A percentile compares a stretch with the other conserved stretches of the same genome.
Evolutionary conservation across 1,284 basidiomycete genomes (phyloP).

Genomic region (Porphyrellus sp.): DNA sequence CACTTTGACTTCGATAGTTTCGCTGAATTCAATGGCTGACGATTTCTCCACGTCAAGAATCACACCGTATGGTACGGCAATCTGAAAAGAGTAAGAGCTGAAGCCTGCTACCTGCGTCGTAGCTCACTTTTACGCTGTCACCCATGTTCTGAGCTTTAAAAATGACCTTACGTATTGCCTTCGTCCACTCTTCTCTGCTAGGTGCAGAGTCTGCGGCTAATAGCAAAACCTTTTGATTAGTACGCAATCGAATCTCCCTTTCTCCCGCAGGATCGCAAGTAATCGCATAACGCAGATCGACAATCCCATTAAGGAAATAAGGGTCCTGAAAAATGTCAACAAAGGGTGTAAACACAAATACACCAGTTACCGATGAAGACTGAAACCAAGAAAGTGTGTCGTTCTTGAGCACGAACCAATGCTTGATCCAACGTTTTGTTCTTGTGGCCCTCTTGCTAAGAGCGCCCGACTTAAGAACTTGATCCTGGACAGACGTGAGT

Average conservation of each 20-base stretch:
- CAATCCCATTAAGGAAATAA: constrained; percentile 94
- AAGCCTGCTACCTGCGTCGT: not conserved
- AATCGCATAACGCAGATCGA: constrained; percentile 90
- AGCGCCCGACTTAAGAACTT: constrained; percentile 83
- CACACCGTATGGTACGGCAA: constrained; percentile 89
- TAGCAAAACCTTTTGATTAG: constrained; percentile 72
- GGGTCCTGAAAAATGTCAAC: constrained; percentile 61
- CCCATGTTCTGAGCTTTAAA: constrained; percentile 96
- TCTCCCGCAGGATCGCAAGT: constrained; percentile 78
- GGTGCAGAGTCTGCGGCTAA: constrained; percentile 77
- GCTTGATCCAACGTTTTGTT: constrained; percentile 86
- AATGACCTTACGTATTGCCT: constrained; percentile 86
- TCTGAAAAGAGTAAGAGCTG: constrained; percentile 45
- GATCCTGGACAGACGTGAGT: constrained; percentile 52
- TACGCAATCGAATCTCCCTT: constrained; percentile 74
- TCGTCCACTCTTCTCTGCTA: constrained; percentile 90
- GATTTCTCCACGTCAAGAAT: constrained; percentile 88
- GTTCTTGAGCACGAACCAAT: constrained; percentile 94
- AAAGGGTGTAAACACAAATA: constrained; percentile 8
- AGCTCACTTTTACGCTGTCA: constrained; percentile 81
- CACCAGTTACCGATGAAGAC: constrained; percentile 67
- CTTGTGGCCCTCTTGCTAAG: constrained; percentile 81
- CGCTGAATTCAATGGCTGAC: constrained; percentile 87
- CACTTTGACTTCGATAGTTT: constrained; percentile 91
- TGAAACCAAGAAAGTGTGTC: constrained; percentile 94